These are phyloP conservation scores for Hydrangea macrophylla DNA, from an alignment of 148 eudicot genomes.

Conservation along the genomic window DNA sequence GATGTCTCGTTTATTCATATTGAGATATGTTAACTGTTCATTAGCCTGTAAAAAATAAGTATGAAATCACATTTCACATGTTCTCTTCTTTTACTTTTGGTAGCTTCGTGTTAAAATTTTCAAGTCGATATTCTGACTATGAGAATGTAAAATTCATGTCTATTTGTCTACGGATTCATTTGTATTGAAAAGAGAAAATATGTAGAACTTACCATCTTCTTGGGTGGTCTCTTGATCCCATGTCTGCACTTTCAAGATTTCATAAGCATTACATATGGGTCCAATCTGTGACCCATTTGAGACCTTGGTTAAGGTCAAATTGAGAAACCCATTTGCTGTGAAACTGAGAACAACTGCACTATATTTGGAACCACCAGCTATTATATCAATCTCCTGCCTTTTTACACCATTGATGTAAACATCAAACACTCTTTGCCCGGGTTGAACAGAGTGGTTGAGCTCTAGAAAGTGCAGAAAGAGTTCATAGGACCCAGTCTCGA, in stretches of 20 bases:
- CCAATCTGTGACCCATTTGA: constrained; percentile 29
- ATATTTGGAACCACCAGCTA: constrained; percentile 22
- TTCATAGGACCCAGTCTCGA: constrained; percentile 18
- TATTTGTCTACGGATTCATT: background rate
- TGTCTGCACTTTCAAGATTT: constrained; percentile 29
- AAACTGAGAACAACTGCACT: constrained; percentile 20
- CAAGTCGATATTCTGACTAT: too few species aligned
- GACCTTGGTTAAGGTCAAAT: constrained; percentile 37
- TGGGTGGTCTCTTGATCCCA: constrained; percentile 23
- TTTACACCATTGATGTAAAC: constrained; percentile 26
- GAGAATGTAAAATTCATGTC: too few species aligned
- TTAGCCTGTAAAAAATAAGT: too few species aligned
- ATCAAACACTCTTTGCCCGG: constrained; percentile 38
- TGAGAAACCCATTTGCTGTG: constrained; percentile 28
- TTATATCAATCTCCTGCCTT: constrained; percentile 24
- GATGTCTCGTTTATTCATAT: too few species aligned
- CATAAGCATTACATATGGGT: constrained; percentile 40
- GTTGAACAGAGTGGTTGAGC: constrained; percentile 31
- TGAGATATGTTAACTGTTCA: too few species aligned
- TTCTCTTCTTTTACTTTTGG: too few species aligned
- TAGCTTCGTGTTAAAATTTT: too few species aligned
- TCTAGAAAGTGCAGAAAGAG: constrained; percentile 38
- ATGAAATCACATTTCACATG: too few species aligned
- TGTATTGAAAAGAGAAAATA: background rate
- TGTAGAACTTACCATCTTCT: constrained; percentile 26